Base-by-base conservation (phyloP, 2,329 filamentous ascomycete species). In the Biscogniauxia mediterranea region DNA sequence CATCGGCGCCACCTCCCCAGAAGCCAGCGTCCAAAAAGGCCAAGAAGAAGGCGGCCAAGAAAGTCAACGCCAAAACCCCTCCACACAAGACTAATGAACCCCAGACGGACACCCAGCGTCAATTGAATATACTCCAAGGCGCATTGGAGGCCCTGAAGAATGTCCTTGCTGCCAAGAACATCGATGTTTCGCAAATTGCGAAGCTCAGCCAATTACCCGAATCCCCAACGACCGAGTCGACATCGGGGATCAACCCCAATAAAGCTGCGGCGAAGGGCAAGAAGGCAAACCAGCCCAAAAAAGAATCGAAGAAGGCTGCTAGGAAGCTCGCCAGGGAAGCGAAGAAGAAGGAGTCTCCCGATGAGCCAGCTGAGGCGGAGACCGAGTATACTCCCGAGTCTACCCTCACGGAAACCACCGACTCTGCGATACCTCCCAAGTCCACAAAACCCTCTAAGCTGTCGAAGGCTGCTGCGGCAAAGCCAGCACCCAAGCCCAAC, bases 81-180 rank as follows among this genome's bases (percentile, higher is more conserved):
- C 13, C 68, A 70, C 25, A 49, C 56, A 54, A 64, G 54, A 61
- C 54, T 13, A 19, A 54, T 7, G 51, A 62, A 19, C 42, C 55
- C 21, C 25, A 61, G 15, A n/a, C 42, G 17, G 66, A 70, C 57
- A 57, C 58, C 28, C 28, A 61, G 52, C 69, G 70, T 51, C 71
- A 77, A 58, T 64, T 75, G 54, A 66, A 74, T 25, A 69, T 74
- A 1, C 66, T 80, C 9, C 63, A 74, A 50, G 76, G 75, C 17
- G 77, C 77, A 15, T 66, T 80, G 56, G 63, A 68, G 15, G 71
- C 77, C 3, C 64, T 80, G 56, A 75, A 76, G 63, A 74, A 71
- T 49, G 77, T 78, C 23, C 71, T 80, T 38, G 65, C 65, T 32
- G 66, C 66, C 9, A 74, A 75, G 66, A 73, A 71, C 38, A 71